Percentiles rank a stretch among this genome's conserved stretches.
Evolutionary conservation across 2,329 filamentous ascomycete genomes (phyloP).

Genomic region (Alternaria sp.): DNA sequence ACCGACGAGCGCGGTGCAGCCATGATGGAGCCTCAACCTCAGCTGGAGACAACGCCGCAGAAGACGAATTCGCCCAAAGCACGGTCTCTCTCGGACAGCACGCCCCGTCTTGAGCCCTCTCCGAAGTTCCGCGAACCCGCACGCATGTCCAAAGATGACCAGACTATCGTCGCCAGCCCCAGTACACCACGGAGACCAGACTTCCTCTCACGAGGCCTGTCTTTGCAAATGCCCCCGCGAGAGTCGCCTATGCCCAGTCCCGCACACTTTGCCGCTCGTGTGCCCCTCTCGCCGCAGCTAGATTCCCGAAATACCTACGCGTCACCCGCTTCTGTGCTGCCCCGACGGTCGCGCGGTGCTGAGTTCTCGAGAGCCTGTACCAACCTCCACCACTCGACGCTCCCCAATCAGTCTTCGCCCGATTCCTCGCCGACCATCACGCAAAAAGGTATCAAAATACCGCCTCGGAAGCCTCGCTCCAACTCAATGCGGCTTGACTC

Average conservation of each 20-base stretch:
- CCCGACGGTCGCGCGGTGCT: conserved; percentile 85
- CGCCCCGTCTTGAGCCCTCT: conserved; percentile 56
- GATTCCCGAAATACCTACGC: conserved; percentile 81
- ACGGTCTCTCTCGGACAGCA: conserved; percentile 57
- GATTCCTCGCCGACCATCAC: conserved; percentile 89
- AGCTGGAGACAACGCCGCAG: conserved; percentile 43
- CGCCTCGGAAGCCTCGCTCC: conserved; percentile 59
- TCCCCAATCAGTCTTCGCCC: conserved; percentile 86
- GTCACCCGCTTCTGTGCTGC: conserved; percentile 86
- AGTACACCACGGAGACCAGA: conserved; percentile 75
- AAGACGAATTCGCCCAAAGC: conserved; percentile 52
- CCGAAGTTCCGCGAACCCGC: conserved; percentile 56
- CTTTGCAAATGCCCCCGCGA: conserved; percentile 72
- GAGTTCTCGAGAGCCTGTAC: conserved; percentile 95
- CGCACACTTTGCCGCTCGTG: conserved; percentile 64
- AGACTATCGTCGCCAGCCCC: conserved; percentile 52
- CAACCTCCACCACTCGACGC: conserved; percentile 91
- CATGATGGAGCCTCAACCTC: conserved; percentile 17
- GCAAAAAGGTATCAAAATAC: conserved; percentile 70
- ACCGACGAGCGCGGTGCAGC: conserved; percentile 33
- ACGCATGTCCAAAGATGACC: conserved; percentile 56
- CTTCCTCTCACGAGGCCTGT: conserved; percentile 69
- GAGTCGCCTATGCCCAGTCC: conserved; percentile 58
- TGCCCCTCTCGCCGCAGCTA: conserved; percentile 83
- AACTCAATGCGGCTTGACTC: conserved; percentile 65